Conservation (phyloP, 805 yeast species). For the Suhomyces canberraensis region DNA sequence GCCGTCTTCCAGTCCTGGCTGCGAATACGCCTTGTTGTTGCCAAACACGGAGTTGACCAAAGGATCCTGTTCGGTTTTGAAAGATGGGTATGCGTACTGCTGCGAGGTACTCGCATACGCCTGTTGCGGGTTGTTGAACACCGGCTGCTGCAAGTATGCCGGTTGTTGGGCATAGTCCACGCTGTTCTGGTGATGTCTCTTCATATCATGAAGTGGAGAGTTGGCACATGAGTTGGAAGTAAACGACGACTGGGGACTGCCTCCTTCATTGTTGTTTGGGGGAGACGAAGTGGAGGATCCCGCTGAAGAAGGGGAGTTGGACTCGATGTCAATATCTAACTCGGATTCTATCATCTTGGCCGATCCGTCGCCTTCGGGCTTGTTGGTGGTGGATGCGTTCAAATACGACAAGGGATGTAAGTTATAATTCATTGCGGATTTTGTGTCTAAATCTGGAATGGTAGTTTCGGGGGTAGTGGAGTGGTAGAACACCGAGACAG, state of each 20-base stretch:
- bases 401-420: slow-evolving; percentile 45
- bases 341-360: slow-evolving; percentile 19
- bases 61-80: slow-evolving; percentile 4
- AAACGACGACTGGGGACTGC: slow-evolving; percentile 35
- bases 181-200: slow-evolving; percentile 7
- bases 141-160: neutral
- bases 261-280: slow-evolving; percentile 16
- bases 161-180: neutral
- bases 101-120: neutral
- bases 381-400: slow-evolving; percentile 26
- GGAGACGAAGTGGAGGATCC: slow-evolving; percentile 21
- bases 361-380: slow-evolving; percentile 1
- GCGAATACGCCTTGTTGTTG: slow-evolving; percentile 2
- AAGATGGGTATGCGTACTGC: slow-evolving; percentile 1
- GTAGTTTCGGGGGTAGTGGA: too few species aligned
- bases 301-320: slow-evolving; percentile 30
- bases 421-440: slow-evolving; percentile 33
- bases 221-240: slow-evolving; percentile 36
- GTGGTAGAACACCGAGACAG: too few species aligned
- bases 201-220: slow-evolving; percentile 27
- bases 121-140: slow-evolving; percentile 2
- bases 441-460: too few species aligned
- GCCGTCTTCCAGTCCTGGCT: neutral
- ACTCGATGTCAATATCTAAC: slow-evolving; percentile 23
- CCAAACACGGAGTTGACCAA: slow-evolving; percentile 3